These are phyloP conservation scores for Dissophora ornata DNA, from an alignment of 192 early-diverging fungal species.

Conservation along the genomic window DNA sequence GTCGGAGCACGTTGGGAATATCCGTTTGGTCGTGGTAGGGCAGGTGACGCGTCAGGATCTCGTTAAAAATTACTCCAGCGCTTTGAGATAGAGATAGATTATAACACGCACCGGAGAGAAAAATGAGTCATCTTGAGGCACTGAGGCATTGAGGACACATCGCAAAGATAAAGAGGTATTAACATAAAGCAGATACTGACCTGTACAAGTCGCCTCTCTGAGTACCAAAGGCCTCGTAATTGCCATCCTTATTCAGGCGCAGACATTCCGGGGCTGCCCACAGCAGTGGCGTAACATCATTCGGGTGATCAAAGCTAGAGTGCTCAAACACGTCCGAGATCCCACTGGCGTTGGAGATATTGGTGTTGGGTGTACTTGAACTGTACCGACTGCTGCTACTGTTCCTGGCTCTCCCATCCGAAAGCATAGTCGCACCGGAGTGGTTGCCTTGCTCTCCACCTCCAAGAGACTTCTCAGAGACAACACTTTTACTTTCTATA, in stretches of 20 bases:
- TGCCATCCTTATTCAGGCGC: conserved; percentile 10
- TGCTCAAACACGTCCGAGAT: conserved; percentile 21
- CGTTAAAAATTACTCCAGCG: conserved; percentile 60
- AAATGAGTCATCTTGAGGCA: too few relatives aligned
- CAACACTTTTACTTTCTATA: background rate
- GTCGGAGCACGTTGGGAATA: conserved; percentile 10
- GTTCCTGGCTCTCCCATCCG: background rate
- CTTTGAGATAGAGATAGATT: conserved; percentile 8
- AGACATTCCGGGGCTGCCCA: conserved; percentile 56
- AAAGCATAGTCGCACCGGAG: background rate
- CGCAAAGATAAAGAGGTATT: background rate
- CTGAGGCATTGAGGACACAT: too few relatives aligned
- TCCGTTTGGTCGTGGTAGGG: conserved; percentile 46
- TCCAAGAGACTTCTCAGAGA: background rate
- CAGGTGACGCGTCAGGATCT: conserved; percentile 54
- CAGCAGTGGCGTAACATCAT: conserved; percentile 25
- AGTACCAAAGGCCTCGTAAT: conserved; percentile 37
- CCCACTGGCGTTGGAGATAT: conserved; percentile 5
- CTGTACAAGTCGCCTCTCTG: conserved; percentile 54
- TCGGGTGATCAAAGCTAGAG: conserved; percentile 20
- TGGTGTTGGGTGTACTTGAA: background rate
- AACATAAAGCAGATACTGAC: conserved; percentile 12
- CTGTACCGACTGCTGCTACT: conserved; percentile 12
- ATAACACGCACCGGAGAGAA: too few relatives aligned
- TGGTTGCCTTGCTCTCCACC: background rate